Evolutionary conservation across 148 eudicot genomes (phyloP).

Genomic region (Nepenthes mirabilis): DNA sequence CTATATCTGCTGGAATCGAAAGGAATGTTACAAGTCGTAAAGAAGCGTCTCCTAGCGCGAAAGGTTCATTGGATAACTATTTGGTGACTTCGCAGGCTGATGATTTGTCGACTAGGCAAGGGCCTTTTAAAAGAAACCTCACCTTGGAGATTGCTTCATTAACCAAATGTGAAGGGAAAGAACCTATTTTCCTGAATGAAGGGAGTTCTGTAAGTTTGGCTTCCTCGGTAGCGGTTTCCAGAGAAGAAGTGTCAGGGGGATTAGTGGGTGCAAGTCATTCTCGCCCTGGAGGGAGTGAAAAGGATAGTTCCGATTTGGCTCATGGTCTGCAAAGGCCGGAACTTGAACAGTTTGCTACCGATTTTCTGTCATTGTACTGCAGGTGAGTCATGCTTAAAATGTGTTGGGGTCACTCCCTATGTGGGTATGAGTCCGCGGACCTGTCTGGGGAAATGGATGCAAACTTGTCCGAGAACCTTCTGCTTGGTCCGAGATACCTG

Average conservation of each 20-base stretch:
- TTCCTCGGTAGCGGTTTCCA: constrained; percentile 13
- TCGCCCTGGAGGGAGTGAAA: constrained; percentile 8
- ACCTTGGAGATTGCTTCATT: constrained; percentile 33
- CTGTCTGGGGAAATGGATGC: too few species aligned
- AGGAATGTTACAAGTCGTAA: constrained; percentile 19
- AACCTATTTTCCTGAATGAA: constrained; percentile 7
- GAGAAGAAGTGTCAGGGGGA: constrained; percentile 1
- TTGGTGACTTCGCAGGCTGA: constrained; percentile 55
- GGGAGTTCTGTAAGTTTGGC: constrained; percentile 12
- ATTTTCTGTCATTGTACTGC: constrained; percentile 56
- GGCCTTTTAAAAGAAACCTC: constrained; percentile 43
- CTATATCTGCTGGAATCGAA: constrained; percentile 21
- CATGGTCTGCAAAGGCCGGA: constrained; percentile 19
- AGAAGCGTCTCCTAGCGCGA: constrained; percentile 67
- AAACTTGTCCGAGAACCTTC: too few species aligned
- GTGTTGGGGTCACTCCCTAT: too few species aligned
- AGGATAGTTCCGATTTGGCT: constrained; percentile 15
- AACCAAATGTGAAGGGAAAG: constrained; percentile 19
- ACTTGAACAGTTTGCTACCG: constrained; percentile 48
- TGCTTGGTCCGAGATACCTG: too few species aligned
- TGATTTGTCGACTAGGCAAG: constrained; percentile 17
- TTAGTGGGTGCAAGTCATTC: constrained; percentile 10
- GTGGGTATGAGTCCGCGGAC: too few species aligned
- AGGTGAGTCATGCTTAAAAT: constrained; percentile 35
- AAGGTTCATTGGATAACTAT: constrained; percentile 62